Evolutionary conservation across 2,329 filamentous ascomycete species (phyloP).

Genomic region (Tolypocladium pustulatum): DNA sequence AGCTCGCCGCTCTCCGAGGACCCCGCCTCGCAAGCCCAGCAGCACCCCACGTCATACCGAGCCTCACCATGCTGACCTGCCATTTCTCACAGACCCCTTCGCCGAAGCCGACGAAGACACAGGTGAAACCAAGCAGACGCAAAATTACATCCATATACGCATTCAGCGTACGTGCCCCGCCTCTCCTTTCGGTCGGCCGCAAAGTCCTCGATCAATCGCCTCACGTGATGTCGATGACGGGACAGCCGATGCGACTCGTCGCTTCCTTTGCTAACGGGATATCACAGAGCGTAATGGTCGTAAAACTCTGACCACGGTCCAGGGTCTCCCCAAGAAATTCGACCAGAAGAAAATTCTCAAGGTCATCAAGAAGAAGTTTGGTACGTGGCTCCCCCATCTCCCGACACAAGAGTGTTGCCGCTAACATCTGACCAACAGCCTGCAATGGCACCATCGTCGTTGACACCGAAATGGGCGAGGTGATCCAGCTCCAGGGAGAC

Average conservation of each 20-base stretch:
- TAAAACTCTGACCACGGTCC: slow-evolving; percentile 99
- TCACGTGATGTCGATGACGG: slow-evolving; percentile 3
- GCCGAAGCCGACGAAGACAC: slow-evolving; percentile 99
- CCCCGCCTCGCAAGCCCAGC: not conserved
- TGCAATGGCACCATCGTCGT: slow-evolving; percentile 99
- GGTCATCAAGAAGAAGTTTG: slow-evolving; percentile 99
- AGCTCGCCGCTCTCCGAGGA: not conserved
- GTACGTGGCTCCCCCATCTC: slow-evolving; percentile 36
- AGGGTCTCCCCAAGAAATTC: slow-evolving; percentile 97
- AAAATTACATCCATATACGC: slow-evolving; percentile 99
- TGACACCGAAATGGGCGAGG: slow-evolving; percentile 95
- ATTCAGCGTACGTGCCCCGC: slow-evolving; percentile 74
- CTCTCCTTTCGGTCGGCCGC: slow-evolving; percentile 1
- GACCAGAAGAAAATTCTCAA: slow-evolving; percentile 99
- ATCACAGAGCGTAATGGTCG: slow-evolving; percentile 95
- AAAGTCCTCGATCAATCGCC: slow-evolving; percentile 1
- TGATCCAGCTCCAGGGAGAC: slow-evolving; percentile 98
- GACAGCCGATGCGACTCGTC: not conserved
- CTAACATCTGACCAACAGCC: slow-evolving; percentile 38
- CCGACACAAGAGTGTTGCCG: not conserved
- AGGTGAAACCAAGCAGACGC: slow-evolving; percentile 87
- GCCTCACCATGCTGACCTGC: slow-evolving; percentile 12
- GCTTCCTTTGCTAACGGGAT: slow-evolving; percentile 26
- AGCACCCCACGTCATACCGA: not conserved
- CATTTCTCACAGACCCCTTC: slow-evolving; percentile 74